Evolutionary conservation across 2,329 filamentous ascomycete species (phyloP).

Genomic region (Colletotrichum sp.): DNA sequence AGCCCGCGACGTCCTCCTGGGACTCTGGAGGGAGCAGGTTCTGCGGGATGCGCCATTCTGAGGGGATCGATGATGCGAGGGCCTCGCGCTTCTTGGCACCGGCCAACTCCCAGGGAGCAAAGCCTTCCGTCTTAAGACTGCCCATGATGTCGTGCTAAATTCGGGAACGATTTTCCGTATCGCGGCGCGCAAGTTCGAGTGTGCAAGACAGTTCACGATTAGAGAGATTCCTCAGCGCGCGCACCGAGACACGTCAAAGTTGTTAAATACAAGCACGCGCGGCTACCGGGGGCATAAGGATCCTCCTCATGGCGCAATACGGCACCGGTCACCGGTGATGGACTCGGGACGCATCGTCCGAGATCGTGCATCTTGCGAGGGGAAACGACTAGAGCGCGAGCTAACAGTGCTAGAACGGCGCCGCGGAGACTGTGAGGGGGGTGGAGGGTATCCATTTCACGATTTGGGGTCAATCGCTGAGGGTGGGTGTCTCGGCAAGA

Average conservation of each 20-base stretch:
- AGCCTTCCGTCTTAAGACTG: conserved; percentile 1
- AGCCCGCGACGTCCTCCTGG: conserved; percentile 60
- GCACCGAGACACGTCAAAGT: background rate
- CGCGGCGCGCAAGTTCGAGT: background rate
- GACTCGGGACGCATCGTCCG: background rate
- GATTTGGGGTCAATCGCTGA: background rate
- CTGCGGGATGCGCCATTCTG: conserved; percentile 60
- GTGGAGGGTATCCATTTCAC: background rate
- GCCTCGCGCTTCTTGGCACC: conserved; percentile 47
- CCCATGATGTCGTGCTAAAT: conserved; percentile 1
- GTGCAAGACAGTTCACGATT: background rate
- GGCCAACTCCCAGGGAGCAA: conserved; percentile 42
- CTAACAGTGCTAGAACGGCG: conserved; percentile 4
- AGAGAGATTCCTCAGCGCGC: background rate
- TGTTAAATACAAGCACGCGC: conserved; percentile 9
- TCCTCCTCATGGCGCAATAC: background rate
- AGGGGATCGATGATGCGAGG: conserved; percentile 55
- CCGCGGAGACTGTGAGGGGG: conserved; percentile 13
- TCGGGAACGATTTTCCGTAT: background rate
- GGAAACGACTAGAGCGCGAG: background rate
- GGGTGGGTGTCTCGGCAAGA: background rate
- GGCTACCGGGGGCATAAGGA: background rate
- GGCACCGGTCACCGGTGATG: conserved; percentile 1
- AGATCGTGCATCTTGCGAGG: background rate
- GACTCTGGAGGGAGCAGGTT: conserved; percentile 56